Evolutionary conservation across 345 rosid species (phyloP), one percentile per base, ranked within the genome.

Genomic region (Euphorbia peplus): DNA sequence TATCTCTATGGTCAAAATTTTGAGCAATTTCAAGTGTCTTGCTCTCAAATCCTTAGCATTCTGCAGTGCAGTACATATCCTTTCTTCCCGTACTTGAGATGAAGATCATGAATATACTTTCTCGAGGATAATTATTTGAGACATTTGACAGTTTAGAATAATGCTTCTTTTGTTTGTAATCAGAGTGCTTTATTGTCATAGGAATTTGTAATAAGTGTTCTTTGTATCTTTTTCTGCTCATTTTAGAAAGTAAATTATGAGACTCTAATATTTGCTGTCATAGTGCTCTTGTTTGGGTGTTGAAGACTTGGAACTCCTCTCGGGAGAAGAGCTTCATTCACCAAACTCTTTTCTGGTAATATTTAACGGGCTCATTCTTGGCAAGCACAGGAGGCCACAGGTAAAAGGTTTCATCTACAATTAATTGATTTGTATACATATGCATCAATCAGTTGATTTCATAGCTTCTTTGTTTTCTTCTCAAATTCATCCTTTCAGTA

Each of bases 321-420:
- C 98, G 70, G 95, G 83, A 64, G 95, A 88, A 79, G 98, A 91
- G 84, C 96, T 93, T 75, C 98, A 93, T 70, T 75, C 81, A 26
- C 88, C 92, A 64, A 76, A 84, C 78, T 91, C 98, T 65, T 93
- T 78, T 76, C 74, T 93, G 71, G 91, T 93, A 73, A 88, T 87
- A 64, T 67, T 89, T 35, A 93, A 93, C 71, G 98, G 98, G 76
- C 88, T 88, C 64, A 91, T 93, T 66, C 90, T 91, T 66, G 98
- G 98, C 70, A 93, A 91, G 79, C 97, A 91, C 75, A 83, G 90
- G 74, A 87, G 86, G 80, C 98, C 98, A 35, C 96, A 85, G 91
- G 98, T 93, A 83, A 39, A 25, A 3, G 46, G 28, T 66, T 48
- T 26, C 15, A 4, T 25, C 42, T n/a, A 39, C 13, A 63, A 24